Base-by-base conservation (phyloP, 2,329 filamentous ascomycete species). In the Periconia sp. region DNA sequence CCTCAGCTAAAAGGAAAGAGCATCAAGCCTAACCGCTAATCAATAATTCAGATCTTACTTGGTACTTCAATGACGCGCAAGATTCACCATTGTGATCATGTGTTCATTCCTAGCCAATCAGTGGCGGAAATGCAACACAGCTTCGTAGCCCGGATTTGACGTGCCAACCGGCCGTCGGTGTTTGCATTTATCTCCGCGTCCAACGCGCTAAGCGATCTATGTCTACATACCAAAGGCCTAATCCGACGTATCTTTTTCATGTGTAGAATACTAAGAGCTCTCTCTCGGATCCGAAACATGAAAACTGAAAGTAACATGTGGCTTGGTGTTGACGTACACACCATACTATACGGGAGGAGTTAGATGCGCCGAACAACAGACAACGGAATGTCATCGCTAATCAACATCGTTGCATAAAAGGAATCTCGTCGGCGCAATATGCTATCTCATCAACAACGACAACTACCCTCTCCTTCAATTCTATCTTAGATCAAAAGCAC, bases 31-130 rank as follows among this genome's bases (percentile, higher is more conserved):
- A 27, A 27, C 7, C 18, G 20, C 53, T 56, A 37, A 58, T 27
- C 31, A 30, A 9, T 2, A 13, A 14, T 37, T 10, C 19, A 63
- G 61, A 61, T 19, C 37, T 56, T 15, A 53, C 54, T 33, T 63
- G 56, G 53, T 60, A 59, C 40, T 59, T 59, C 37, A 47, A 15
- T 37, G 33, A 37, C 15, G 14, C 35, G 3, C 20, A 13, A 6
- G 37, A 50, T 17, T 7, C 30, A 40, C 13, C 17, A 41, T 23
- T 19, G 27, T 18, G 15, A 37, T 37, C 33, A 11, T 13, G 33
- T 14, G 11, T n/a, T 37, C 11, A 37, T 6, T 3, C 13, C 11
- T 11, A 37, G 33, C 11, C 33, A n/a, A 37, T 37, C 33, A 37
- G 33, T 27, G 23, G 23, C 3, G 3, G 8, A 11, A n/a, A 3